Percentiles rank a stretch among this genome's conserved stretches.
Evolutionary conservation across 495 filamentous ascomycete species (phyloP).

Genomic region (Geopyxis carbonaria): DNA sequence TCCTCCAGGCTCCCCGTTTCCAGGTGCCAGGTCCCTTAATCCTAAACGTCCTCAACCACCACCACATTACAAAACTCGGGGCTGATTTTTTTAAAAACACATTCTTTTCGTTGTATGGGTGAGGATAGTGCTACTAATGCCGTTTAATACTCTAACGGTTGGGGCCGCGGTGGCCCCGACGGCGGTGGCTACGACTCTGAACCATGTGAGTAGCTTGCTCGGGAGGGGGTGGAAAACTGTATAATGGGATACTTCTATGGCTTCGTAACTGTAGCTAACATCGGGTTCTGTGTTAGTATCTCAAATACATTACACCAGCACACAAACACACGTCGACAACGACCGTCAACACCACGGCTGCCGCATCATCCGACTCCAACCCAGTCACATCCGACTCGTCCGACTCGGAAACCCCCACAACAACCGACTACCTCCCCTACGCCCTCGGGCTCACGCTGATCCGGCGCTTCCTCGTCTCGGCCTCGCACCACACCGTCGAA

Average conservation of each 20-base stretch:
- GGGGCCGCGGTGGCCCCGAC: conserved; percentile 45
- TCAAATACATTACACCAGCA: conserved; percentile 59
- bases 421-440: conserved; percentile 75
- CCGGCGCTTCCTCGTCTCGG: conserved; percentile 62
- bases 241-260: conserved; percentile 1
- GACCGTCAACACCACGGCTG: no score
- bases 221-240: no score
- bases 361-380: no score
- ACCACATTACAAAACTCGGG: no score
- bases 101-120: not conserved
- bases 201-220: not conserved
- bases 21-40: no score
- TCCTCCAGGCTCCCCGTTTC: no score
- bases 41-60: no score
- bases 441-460: conserved; percentile 84
- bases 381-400: no score
- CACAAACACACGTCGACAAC: no score
- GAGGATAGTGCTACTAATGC: not conserved
- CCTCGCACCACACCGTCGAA: conserved; percentile 76
- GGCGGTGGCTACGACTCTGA: conserved; percentile 34
- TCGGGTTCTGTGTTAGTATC: conserved; percentile 55
- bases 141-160: conserved; percentile 45
- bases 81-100: no score
- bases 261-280: conserved; percentile 9
- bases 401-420: conserved; percentile 63